phyloP scores from a whole-genome alignment of 371 early-diverging fungal species.

The Aphelidium insulamus region DNA sequence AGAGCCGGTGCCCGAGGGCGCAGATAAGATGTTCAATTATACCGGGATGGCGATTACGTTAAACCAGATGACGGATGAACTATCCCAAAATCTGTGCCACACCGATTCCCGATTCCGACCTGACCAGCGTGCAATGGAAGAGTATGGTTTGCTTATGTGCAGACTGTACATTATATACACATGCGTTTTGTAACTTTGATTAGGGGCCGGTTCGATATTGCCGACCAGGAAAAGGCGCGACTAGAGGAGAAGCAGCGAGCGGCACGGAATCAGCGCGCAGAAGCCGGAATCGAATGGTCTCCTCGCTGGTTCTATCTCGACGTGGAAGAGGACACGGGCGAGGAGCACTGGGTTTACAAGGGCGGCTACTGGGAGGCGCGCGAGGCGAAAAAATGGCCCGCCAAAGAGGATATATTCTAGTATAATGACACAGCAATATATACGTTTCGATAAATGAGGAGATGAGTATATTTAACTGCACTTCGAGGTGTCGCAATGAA shows the following conservation, averaged over 20 bases:
- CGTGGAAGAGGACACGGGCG: constrained; percentile 36
- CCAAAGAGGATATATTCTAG: constrained; percentile 2
- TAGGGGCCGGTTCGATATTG: constrained; percentile 41
- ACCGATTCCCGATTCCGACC: constrained; percentile 58
- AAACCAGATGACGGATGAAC: constrained; percentile 30
- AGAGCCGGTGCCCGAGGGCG: constrained; percentile 16
- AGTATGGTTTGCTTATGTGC: constrained; percentile 2
- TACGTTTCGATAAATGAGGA: too few relatives aligned
- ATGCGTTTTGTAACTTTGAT: too few relatives aligned
- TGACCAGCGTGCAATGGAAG: constrained; percentile 50
- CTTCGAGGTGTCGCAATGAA: too few relatives aligned
- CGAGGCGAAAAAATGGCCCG: constrained; percentile 1
- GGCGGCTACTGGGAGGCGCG: constrained; percentile 23
- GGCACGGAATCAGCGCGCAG: constrained; percentile 19
- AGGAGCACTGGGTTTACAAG: constrained; percentile 33
- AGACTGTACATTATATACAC: too few relatives aligned
- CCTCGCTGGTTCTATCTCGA: constrained; percentile 52
- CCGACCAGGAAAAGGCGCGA: constrained; percentile 33
- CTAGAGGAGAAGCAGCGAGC: constrained; percentile 49
- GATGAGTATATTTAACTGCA: too few relatives aligned
- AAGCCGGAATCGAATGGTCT: constrained; percentile 22
- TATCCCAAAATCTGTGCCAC: constrained; percentile 29
- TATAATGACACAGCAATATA: too few relatives aligned
- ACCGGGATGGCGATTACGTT: constrained; percentile 49
- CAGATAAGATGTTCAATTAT: constrained; percentile 38